A percentile compares a stretch with the other conserved stretches of the same genome.
Evolutionary conservation across 768 basidiomycete genomes (phyloP).

Genomic region (Phlebiopsis flavidoalba): DNA sequence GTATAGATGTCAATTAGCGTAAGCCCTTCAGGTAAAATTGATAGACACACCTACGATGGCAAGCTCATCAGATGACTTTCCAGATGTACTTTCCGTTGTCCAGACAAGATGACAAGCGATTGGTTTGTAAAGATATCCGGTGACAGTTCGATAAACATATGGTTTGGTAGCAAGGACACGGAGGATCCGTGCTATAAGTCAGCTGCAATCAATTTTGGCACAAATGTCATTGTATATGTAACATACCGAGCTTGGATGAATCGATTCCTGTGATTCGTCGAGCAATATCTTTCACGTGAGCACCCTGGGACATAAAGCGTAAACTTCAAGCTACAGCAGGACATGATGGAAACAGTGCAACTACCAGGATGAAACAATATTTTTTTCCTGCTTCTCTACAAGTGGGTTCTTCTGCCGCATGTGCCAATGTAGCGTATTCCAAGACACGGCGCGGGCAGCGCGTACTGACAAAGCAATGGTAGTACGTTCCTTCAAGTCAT

Average conservation of each 20-base stretch:
- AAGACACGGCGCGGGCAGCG: background rate
- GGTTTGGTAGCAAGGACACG: conserved; percentile 24
- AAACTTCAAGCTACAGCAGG: background rate
- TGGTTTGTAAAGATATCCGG: conserved; percentile 27
- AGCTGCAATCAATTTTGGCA: background rate
- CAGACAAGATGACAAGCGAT: conserved; percentile 17
- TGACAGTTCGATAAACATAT: conserved; percentile 27
- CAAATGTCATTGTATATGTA: background rate
- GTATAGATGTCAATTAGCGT: background rate
- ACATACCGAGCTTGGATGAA: conserved; percentile 23
- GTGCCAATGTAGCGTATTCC: background rate
- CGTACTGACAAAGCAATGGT: background rate
- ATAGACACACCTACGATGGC: conserved; percentile 1
- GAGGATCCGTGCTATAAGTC: conserved; percentile 21
- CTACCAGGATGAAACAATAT: no score
- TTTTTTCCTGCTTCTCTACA: background rate
- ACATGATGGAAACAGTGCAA: no score
- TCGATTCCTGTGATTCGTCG: conserved; percentile 16
- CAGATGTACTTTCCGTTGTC: no score
- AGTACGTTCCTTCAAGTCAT: conserved; percentile 12
- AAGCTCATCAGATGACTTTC: conserved; percentile 13
- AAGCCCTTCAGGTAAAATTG: no score
- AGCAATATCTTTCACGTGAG: conserved; percentile 28
- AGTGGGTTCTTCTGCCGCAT: background rate
- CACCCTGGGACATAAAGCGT: conserved; percentile 14